Conservation (phyloP, 2,329 filamentous ascomycete species). For the Fusarium cicatricum region DNA sequence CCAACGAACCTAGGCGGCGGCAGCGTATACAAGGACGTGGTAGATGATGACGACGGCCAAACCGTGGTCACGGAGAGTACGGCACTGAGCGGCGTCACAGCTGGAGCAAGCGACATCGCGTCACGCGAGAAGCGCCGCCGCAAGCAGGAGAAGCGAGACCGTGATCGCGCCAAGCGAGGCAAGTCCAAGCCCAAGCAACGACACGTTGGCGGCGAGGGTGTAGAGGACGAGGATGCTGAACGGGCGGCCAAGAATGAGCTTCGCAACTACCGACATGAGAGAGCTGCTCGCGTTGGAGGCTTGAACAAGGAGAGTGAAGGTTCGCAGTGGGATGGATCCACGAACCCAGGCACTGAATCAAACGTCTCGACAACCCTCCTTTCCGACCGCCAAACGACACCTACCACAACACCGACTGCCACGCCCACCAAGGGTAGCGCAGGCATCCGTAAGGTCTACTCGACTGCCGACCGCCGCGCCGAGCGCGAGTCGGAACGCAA, state of each 20-base stretch:
- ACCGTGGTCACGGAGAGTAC: conserved; percentile 57
- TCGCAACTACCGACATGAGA: conserved; percentile 85
- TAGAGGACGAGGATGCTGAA: conserved; percentile 71
- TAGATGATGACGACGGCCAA: conserved; percentile 56
- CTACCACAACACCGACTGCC: conserved; percentile 62
- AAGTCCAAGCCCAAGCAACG: conserved; percentile 52
- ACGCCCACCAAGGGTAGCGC: conserved; percentile 41
- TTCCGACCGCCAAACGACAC: conserved; percentile 64
- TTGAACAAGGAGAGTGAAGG: conserved; percentile 85
- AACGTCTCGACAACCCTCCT: conserved; percentile 70
- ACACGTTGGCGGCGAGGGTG: conserved; percentile 64
- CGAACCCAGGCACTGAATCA: conserved; percentile 69
- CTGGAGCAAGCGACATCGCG: conserved; percentile 62
- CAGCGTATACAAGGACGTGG: conserved; percentile 79
- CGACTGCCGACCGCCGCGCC: conserved; percentile 62
- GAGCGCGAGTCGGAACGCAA: conserved; percentile 62
- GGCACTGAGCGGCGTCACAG: conserved; percentile 63
- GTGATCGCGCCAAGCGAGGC: conserved; percentile 51
- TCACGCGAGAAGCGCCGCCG: conserved; percentile 65
- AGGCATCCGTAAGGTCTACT: conserved; percentile 70
- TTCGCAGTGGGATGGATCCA: conserved; percentile 78
- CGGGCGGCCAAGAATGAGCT: conserved; percentile 73
- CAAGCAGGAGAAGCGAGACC: conserved; percentile 58
- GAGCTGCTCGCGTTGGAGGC: conserved; percentile 85
- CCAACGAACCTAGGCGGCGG: conserved; percentile 88